phyloP scores from a whole-genome alignment of 768 basidiomycete species.

The Lactifluus rugatus region DNA sequence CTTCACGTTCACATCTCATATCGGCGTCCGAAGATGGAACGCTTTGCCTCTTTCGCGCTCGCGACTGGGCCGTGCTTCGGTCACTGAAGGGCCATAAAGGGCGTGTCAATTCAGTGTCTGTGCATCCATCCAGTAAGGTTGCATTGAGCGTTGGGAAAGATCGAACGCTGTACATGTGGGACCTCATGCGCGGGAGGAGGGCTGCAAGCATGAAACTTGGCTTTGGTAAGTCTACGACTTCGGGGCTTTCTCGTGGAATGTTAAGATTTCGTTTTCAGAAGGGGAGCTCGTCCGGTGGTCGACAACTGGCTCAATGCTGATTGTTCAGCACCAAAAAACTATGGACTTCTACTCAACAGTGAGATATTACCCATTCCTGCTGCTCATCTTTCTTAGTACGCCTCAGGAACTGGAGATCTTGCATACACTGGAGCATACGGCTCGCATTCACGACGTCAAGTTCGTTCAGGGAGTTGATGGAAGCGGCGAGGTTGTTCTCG shows the following conservation, averaged over 20 bases:
- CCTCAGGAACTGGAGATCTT: slow-evolving; percentile 68
- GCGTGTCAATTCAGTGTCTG: slow-evolving; percentile 78
- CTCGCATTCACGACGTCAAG: slow-evolving; percentile 75
- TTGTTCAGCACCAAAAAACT: slow-evolving; percentile 63
- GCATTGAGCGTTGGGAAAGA: slow-evolving; percentile 89
- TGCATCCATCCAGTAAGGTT: slow-evolving; percentile 89
- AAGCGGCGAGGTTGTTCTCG: slow-evolving; percentile 62
- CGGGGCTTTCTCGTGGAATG: not conserved
- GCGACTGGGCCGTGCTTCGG: slow-evolving; percentile 89
- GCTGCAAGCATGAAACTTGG: slow-evolving; percentile 83
- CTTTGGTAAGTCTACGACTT: slow-evolving; percentile 47
- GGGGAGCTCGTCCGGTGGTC: slow-evolving; percentile 92
- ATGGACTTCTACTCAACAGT: slow-evolving; percentile 83
- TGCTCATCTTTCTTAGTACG: not conserved
- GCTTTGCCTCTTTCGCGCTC: slow-evolving; percentile 79
- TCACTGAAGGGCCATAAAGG: slow-evolving; percentile 89
- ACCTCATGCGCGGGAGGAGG: slow-evolving; percentile 90
- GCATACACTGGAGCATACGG: slow-evolving; percentile 63
- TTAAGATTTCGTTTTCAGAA: slow-evolving; percentile 38
- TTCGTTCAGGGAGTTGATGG: slow-evolving; percentile 58
- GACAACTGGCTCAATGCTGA: slow-evolving; percentile 62
- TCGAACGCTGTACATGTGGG: slow-evolving; percentile 92
- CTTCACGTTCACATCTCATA: slow-evolving; percentile 80
- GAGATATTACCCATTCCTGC: slow-evolving; percentile 13
- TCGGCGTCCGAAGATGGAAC: slow-evolving; percentile 92